Conservation (phyloP, 148 eudicot species). For the Pouteria glomerata region DNA sequence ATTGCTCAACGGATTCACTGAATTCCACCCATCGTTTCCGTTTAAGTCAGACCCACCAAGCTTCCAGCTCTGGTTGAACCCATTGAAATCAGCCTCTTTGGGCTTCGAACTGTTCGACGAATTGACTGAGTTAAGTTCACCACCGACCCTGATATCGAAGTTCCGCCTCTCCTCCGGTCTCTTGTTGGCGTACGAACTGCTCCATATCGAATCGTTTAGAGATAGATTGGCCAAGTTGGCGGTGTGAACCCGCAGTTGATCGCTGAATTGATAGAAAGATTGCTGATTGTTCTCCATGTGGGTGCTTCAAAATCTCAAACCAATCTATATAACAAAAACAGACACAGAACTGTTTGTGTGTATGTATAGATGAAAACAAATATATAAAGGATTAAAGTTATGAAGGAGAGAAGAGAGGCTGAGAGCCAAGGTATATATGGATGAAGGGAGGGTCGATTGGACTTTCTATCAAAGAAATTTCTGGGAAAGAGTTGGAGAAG, state of each 20-base stretch:
- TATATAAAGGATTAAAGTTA: not conserved
- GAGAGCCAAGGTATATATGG: not conserved
- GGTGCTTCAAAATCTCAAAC: not conserved
- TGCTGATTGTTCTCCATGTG: constrained; percentile 62
- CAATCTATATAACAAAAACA: not conserved
- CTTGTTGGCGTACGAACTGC: constrained; percentile 46
- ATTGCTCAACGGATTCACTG: not conserved
- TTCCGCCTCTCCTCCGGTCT: constrained; percentile 61
- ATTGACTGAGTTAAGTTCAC: constrained; percentile 24
- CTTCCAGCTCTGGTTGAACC: constrained; percentile 17
- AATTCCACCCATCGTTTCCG: not conserved
- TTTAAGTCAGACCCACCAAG: not conserved
- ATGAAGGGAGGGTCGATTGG: not conserved
- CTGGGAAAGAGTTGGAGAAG: constrained; percentile 31
- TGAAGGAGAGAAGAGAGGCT: not conserved
- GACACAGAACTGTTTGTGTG: not conserved
- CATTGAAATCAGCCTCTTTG: constrained; percentile 24
- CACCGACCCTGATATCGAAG: constrained; percentile 68
- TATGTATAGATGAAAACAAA: not conserved
- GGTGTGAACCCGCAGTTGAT: constrained; percentile 71
- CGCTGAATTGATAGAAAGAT: constrained; percentile 89
- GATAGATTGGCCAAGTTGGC: constrained; percentile 61
- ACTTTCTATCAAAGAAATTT: constrained; percentile 40
- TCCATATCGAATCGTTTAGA: constrained; percentile 89
- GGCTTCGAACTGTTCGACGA: constrained; percentile 10